phyloP scores from a whole-genome alignment of 1,284 basidiomycete species.

The Trametes polyzona region DNA sequence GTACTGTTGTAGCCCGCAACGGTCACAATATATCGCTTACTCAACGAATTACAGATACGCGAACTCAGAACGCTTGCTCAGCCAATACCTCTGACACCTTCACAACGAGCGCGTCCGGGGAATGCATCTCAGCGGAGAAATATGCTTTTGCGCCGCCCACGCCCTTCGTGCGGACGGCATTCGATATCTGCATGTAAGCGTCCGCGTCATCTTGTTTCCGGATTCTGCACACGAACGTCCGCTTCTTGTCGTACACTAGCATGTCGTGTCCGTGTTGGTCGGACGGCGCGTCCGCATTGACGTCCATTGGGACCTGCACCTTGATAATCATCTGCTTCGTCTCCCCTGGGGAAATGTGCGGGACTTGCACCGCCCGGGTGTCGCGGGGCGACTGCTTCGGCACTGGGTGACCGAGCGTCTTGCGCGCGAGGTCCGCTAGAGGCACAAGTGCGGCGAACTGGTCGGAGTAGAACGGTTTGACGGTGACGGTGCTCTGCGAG shows the following conservation, averaged over 20 bases:
- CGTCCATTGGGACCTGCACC: constrained; percentile 47
- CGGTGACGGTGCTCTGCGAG: constrained; percentile 43
- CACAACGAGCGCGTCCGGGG: constrained; percentile 49
- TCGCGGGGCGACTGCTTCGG: constrained; percentile 27
- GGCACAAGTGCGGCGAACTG: constrained; percentile 33
- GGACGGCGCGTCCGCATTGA: neutral
- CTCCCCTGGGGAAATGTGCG: constrained; percentile 22
- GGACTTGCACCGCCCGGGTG: constrained; percentile 32
- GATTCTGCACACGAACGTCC: constrained; percentile 52
- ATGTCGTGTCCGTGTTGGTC: constrained; percentile 31
- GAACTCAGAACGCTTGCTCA: neutral
- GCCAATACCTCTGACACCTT: constrained; percentile 47
- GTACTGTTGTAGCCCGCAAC: no score
- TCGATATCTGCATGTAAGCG: constrained; percentile 45
- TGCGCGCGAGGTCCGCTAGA: constrained; percentile 38
- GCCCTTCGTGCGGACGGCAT: constrained; percentile 45
- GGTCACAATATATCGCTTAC: no score
- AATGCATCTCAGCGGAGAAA: constrained; percentile 55
- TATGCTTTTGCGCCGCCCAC: constrained; percentile 56
- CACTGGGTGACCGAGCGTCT: constrained; percentile 37
- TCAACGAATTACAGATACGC: no score
- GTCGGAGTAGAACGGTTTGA: constrained; percentile 49
- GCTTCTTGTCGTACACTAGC: constrained; percentile 55
- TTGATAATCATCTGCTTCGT: constrained; percentile 55
- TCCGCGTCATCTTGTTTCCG: constrained; percentile 36